Conservation (phyloP, 345 rosid species). For the Lenwebbia sp. region DNA sequence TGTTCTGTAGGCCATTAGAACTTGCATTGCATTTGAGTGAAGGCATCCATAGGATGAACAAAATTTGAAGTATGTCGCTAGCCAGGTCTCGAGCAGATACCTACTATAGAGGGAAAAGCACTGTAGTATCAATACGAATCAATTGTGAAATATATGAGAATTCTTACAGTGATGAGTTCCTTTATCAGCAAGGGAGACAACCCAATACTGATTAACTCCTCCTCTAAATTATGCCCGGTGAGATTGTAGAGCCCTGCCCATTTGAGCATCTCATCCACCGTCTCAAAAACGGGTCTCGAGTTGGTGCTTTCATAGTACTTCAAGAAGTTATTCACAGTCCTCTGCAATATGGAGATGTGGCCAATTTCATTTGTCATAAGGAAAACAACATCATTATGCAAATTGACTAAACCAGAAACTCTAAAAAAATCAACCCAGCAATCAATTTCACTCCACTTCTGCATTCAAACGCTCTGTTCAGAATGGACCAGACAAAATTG, state of each 20-base stretch:
- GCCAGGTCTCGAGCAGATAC: not conserved
- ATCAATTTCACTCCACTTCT: not conserved
- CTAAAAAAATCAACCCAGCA: not conserved
- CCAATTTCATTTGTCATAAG: not conserved
- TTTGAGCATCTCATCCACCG: slow-evolving; percentile 81
- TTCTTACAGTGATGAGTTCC: slow-evolving; percentile 70
- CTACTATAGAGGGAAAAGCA: not conserved
- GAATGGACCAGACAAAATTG: not conserved
- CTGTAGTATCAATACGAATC: not conserved
- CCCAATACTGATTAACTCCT: slow-evolving; percentile 29
- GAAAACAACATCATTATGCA: not conserved
- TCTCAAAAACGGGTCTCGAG: slow-evolving; percentile 59
- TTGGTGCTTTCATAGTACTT: slow-evolving; percentile 61
- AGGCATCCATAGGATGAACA: not conserved
- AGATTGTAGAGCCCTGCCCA: slow-evolving; percentile 80
- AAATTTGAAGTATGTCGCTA: not conserved
- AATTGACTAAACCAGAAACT: not conserved
- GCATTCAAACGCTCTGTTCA: not conserved
- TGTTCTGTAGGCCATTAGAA: not conserved
- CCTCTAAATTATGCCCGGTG: slow-evolving; percentile 50
- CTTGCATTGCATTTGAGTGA: not conserved
- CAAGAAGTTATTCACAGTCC: slow-evolving; percentile 47
- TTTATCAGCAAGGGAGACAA: slow-evolving; percentile 48
- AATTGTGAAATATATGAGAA: not conserved
- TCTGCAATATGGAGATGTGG: slow-evolving; percentile 25